Base-by-base conservation (phyloP, 2,329 filamentous ascomycete species). In the Pseudogymnoascus sp. region DNA sequence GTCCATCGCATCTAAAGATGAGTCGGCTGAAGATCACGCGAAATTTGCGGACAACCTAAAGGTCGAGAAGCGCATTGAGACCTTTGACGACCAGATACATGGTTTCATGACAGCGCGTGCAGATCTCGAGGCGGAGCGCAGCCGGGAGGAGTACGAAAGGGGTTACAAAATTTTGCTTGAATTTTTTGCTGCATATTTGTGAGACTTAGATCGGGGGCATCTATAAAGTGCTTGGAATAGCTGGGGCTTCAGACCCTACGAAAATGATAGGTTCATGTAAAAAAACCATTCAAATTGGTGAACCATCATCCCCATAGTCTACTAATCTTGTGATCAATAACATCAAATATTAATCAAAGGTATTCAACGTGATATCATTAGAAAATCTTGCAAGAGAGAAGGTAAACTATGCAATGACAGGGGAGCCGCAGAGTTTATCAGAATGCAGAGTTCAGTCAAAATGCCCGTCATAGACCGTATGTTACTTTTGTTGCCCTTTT, bases 51-150 rank as follows among this genome's bases (percentile, higher is more conserved):
- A 76, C 50, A 74, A 77, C 6, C 67, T 84, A 22, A 73, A 74
- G 35, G 75, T 72, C 16, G 73, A 75, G 6, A 77, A 78, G n/a
- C 69, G 78, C 62, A 76, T 83, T 11, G 79, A 82, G 68, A 82
- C 75, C 1, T 84, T 82, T 66, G 59, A 64, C 0, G 78, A 72
- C 61, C 83, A 82, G 77, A 76, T 77, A 68, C 83, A 85, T 68
- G 83, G 83, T n/a, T 85, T 81, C 80, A 85, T 85, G 82, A 81
- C 80, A 7, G 81, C 82, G 0, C 72, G 82, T 26, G 76, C 78
- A 0, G 74, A 83, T 60, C 69, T 84, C 7, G 73, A 77, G 10
- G 73, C 80, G 28, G 73, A 77, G 64, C 76, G 75, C 43, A 79
- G 78, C 59, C 73, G 74, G 68, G 75, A 72, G 59, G 79, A 82